Evolutionary conservation across 345 rosid species (phyloP).

Genomic region (Citrus maxima): DNA sequence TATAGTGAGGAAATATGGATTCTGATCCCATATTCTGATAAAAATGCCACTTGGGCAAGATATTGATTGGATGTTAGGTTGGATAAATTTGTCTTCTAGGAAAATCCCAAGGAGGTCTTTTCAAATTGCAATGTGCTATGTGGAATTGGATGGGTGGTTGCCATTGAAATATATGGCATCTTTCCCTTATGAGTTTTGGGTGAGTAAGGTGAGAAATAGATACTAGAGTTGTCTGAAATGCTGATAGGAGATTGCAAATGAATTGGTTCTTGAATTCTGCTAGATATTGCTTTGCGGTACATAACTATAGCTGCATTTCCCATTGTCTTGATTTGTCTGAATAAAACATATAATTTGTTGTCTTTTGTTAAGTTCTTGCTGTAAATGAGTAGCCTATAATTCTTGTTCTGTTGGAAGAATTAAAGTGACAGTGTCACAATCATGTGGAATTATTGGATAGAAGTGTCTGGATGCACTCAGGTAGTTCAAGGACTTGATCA

Average conservation of each 20-base stretch:
- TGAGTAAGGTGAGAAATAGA: background rate
- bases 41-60: background rate
- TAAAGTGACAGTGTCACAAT: background rate
- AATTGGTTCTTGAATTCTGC: background rate
- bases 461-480: background rate
- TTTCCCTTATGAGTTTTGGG: background rate
- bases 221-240: background rate
- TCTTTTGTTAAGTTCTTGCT: background rate
- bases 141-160: background rate
- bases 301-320: background rate
- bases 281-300: background rate
- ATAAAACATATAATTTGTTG: background rate
- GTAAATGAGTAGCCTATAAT: background rate
- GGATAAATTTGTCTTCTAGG: background rate
- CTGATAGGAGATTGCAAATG: background rate
- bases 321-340: background rate
- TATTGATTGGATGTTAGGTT: background rate
- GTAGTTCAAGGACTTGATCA: conserved; percentile 1
- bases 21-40: background rate
- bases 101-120: background rate
- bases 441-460: background rate
- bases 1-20: background rate
- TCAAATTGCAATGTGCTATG: background rate
- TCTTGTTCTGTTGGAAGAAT: background rate
- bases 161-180: background rate